These are phyloP conservation scores for Globisporangium alternatum DNA, from an alignment of 352 stramenopile genomes.

Conservation along the genomic window DNA sequence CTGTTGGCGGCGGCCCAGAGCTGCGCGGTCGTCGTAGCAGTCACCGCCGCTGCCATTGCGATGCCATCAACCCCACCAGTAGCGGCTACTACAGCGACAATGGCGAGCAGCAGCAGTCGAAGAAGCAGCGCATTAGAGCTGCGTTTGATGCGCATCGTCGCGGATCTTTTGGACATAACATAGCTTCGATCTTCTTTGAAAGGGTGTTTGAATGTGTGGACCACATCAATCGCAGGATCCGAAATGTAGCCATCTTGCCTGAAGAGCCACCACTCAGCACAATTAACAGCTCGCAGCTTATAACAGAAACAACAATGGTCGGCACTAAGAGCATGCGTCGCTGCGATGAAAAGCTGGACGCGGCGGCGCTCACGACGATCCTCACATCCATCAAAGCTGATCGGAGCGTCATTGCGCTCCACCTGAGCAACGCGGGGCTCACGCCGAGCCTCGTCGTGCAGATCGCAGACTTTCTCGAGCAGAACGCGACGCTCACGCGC, in stretches of 20 bases:
- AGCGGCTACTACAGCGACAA: not conserved
- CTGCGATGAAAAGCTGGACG: conserved; percentile 30
- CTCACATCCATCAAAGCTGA: conserved; percentile 21
- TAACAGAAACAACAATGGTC: not conserved
- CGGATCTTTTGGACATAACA: not conserved
- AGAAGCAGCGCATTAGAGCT: not conserved
- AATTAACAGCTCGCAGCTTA: not conserved
- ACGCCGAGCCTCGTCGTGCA: conserved; percentile 40
- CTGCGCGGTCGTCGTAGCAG: conserved; percentile 12
- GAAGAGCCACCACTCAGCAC: not conserved
- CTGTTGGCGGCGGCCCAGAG: conserved; percentile 29
- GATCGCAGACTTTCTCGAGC: conserved; percentile 46
- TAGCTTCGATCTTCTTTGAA: conserved; percentile 7
- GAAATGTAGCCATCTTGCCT: conserved; percentile 8
- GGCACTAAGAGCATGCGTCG: not conserved
- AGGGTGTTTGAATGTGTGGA: not conserved
- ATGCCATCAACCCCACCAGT: not conserved
- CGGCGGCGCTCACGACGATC: conserved; percentile 19
- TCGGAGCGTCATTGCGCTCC: conserved; percentile 16
- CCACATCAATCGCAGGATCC: not conserved
- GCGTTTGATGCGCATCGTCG: not conserved
- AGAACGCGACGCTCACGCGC: conserved; percentile 32
- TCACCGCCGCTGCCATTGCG: not conserved
- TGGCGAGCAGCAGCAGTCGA: not conserved
- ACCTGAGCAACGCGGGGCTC: conserved; percentile 27